Conservation (phyloP, 1,284 basidiomycete genomes). For the Pseudozyma pruni region DNA sequence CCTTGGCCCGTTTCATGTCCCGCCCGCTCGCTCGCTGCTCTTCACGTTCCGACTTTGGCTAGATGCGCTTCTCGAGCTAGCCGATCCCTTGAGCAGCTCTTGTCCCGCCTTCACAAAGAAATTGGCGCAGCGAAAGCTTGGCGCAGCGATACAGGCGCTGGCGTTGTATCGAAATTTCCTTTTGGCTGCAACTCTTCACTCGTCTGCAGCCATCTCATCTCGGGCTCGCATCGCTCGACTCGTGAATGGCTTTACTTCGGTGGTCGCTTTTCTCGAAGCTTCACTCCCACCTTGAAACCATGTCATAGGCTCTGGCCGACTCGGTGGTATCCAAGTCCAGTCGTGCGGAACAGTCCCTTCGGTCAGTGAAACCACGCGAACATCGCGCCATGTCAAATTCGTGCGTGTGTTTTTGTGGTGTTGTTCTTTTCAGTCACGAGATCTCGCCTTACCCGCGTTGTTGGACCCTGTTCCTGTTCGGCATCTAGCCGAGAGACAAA, state of each 20-base stretch:
- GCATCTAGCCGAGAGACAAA: too few species aligned
- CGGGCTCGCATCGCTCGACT: not conserved
- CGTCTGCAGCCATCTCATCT: not conserved
- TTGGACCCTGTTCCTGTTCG: too few species aligned
- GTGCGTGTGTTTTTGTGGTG: not conserved
- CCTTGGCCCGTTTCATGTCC: not conserved
- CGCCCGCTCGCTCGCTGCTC: not conserved
- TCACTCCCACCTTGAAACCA: not conserved
- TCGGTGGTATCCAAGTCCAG: too few species aligned
- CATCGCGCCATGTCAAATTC: constrained; percentile 17
- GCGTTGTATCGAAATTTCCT: not conserved
- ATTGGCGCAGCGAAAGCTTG: not conserved
- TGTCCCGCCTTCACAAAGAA: not conserved
- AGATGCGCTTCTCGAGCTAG: not conserved
- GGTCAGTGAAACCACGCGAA: constrained; percentile 11
- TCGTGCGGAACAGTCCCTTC: too few species aligned
- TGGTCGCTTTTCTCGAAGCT: not conserved
- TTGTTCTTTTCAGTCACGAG: constrained; percentile 2
- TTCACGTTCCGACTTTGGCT: not conserved
- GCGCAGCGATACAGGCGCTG: not conserved
- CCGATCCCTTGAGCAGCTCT: not conserved
- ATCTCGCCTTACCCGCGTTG: not conserved
- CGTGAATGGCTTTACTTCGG: not conserved
- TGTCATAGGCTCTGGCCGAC: not conserved
- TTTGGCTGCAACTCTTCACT: too few species aligned